Conservation (phyloP, 257 asterid genomes). For the Solanum ahanhuiri region DNA sequence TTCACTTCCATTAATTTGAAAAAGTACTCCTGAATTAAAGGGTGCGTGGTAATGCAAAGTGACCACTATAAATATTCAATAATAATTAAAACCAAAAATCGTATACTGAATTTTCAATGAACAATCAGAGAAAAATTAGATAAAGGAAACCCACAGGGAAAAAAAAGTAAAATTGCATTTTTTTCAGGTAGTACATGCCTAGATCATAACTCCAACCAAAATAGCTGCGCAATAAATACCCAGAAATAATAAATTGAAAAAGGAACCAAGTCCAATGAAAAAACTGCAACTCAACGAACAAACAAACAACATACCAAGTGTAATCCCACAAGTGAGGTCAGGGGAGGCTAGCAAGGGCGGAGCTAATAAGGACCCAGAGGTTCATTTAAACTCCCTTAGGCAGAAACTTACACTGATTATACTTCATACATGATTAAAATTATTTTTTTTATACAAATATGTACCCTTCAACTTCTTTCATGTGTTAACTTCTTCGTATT, state of each 20-base stretch:
- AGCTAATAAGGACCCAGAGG: background rate
- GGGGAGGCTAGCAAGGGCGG: background rate
- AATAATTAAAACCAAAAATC: background rate
- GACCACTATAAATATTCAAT: background rate
- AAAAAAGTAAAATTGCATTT: background rate
- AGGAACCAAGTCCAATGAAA: background rate
- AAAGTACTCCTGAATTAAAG: background rate
- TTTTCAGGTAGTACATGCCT: background rate
- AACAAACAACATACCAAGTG: background rate
- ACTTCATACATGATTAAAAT: background rate
- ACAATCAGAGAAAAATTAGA: background rate
- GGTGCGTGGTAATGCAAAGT: no score
- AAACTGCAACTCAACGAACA: background rate
- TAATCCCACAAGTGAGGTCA: background rate
- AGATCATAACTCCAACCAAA: background rate
- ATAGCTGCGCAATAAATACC: background rate
- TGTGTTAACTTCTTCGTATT: background rate
- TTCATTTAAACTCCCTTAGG: background rate
- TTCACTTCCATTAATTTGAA: background rate
- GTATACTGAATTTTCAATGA: background rate
- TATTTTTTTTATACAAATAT: background rate
- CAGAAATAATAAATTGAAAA: background rate
- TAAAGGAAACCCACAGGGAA: background rate
- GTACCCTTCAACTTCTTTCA: background rate
- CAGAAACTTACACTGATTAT: background rate